These are phyloP conservation scores for Amanita muscaria DNA, from an alignment of 768 basidiomycete genomes.

Conservation along the genomic window DNA sequence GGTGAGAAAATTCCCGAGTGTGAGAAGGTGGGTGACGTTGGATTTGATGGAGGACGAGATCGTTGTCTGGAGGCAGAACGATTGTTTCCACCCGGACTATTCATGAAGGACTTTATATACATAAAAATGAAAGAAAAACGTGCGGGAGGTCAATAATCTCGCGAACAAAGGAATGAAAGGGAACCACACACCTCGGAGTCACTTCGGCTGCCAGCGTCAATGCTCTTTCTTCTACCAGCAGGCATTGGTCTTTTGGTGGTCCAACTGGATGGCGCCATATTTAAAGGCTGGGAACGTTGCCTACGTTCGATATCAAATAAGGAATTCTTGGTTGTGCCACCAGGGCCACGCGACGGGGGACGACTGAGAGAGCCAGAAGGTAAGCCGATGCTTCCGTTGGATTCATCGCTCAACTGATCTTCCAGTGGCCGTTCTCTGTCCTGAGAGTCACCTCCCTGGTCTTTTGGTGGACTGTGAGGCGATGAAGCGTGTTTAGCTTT, in stretches of 20 bases:
- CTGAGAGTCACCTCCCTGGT: conserved; percentile 25
- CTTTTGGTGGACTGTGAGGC: conserved; percentile 30
- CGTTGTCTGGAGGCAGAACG: conserved; percentile 39
- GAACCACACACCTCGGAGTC: conserved; percentile 59
- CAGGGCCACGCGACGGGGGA: conserved; percentile 43
- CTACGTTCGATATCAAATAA: conserved; percentile 63
- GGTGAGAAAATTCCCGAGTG: conserved; percentile 22
- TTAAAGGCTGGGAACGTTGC: conserved; percentile 63
- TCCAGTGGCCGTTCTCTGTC: conserved; percentile 27
- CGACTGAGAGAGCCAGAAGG: conserved; percentile 29
- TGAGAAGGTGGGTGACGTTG: conserved; percentile 41
- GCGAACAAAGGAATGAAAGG: conserved; percentile 5
- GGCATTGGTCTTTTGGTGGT: conserved; percentile 52
- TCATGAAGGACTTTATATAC: conserved; percentile 25
- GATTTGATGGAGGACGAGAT: conserved; percentile 65
- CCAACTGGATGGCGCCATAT: conserved; percentile 69
- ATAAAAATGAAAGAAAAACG: not conserved
- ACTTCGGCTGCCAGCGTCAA: conserved; percentile 61
- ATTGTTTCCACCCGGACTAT: conserved; percentile 35
- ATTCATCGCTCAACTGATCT: conserved; percentile 47
- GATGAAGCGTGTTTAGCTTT: conserved; percentile 38
- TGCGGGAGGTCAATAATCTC: conserved; percentile 4
- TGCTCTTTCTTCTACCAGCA: conserved; percentile 57
- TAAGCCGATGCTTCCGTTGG: conserved; percentile 33
- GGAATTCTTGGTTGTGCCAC: conserved; percentile 37